phyloP scores from a whole-genome alignment of 495 filamentous ascomycete genomes.

The Hapsidospora chrysogenum region DNA sequence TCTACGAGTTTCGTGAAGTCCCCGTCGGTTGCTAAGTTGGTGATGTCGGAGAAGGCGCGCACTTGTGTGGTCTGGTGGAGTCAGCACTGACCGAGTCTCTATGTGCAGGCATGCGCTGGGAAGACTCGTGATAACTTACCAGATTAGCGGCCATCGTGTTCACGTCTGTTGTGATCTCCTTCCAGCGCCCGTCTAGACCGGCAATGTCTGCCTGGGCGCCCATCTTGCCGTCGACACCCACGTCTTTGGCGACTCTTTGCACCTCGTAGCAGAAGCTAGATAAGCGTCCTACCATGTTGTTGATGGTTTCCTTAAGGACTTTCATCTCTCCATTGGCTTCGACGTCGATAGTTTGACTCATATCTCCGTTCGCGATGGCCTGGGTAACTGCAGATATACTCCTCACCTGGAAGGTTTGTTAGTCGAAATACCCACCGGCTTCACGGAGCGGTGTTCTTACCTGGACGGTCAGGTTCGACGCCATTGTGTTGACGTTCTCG shows the following conservation, averaged over 20 bases:
- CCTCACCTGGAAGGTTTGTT: constrained; percentile 54
- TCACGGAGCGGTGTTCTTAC: too few relatives aligned
- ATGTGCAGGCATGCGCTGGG: not conserved
- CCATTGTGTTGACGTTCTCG: constrained; percentile 91
- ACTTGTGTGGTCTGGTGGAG: constrained; percentile 68
- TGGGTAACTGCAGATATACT: constrained; percentile 95
- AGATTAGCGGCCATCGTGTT: constrained; percentile 98
- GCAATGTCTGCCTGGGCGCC: constrained; percentile 93
- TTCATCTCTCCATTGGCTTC: constrained; percentile 91
- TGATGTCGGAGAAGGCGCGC: constrained; percentile 93
- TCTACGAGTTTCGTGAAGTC: constrained; percentile 95
- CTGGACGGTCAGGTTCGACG: constrained; percentile 84
- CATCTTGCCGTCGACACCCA: constrained; percentile 98
- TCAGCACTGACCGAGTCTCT: constrained; percentile 2
- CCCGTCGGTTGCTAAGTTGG: constrained; percentile 87
- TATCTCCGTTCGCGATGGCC: constrained; percentile 82
- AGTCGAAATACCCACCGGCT: too few relatives aligned
- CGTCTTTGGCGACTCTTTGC: constrained; percentile 89
- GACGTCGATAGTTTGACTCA: constrained; percentile 92
- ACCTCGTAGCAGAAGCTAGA: constrained; percentile 96
- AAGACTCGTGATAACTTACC: constrained; percentile 12
- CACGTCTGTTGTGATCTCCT: constrained; percentile 93
- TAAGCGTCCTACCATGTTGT: constrained; percentile 95
- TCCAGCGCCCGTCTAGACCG: constrained; percentile 88
- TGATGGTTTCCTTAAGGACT: constrained; percentile 91